phyloP scores from a whole-genome alignment of 352 stramenopile genomes.

The Elongisporangium prolatum region DNA sequence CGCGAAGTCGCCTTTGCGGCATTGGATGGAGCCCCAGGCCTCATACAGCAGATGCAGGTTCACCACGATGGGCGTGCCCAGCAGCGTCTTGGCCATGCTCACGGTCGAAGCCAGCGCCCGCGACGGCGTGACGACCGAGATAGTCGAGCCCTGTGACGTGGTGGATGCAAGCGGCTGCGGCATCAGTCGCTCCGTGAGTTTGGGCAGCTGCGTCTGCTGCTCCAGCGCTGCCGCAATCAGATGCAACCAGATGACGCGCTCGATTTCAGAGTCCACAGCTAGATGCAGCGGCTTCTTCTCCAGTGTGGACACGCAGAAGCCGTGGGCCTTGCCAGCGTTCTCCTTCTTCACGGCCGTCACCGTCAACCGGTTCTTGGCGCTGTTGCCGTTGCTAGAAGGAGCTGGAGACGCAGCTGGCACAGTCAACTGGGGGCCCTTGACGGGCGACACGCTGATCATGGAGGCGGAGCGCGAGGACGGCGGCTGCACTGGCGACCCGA shows the following conservation, averaged over 20 bases:
- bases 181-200: conserved; percentile 4
- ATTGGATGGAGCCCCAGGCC: conserved; percentile 64
- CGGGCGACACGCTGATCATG: neutral
- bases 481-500: conserved; percentile 4
- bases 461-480: conserved; percentile 5
- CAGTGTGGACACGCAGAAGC: conserved; percentile 44
- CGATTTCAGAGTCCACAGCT: conserved; percentile 59
- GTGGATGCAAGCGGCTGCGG: conserved; percentile 1
- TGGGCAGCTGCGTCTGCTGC: conserved; percentile 38
- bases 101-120: conserved; percentile 15
- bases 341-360: conserved; percentile 59
- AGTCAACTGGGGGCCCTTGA: neutral
- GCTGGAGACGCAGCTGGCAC: neutral
- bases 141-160: neutral
- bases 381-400: conserved; percentile 23
- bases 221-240: conserved; percentile 58
- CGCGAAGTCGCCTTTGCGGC: conserved; percentile 76
- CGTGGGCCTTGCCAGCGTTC: conserved; percentile 45
- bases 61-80: conserved; percentile 48
- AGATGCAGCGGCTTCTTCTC: conserved; percentile 64
- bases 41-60: conserved; percentile 72
- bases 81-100: conserved; percentile 32
- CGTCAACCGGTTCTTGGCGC: conserved; percentile 38
- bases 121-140: conserved; percentile 5
- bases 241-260: conserved; percentile 73